A percentile compares a stretch with the other conserved stretches of the same genome.
Evolutionary conservation across 768 basidiomycete species (phyloP).

Genomic region (Panellus pusillus): DNA sequence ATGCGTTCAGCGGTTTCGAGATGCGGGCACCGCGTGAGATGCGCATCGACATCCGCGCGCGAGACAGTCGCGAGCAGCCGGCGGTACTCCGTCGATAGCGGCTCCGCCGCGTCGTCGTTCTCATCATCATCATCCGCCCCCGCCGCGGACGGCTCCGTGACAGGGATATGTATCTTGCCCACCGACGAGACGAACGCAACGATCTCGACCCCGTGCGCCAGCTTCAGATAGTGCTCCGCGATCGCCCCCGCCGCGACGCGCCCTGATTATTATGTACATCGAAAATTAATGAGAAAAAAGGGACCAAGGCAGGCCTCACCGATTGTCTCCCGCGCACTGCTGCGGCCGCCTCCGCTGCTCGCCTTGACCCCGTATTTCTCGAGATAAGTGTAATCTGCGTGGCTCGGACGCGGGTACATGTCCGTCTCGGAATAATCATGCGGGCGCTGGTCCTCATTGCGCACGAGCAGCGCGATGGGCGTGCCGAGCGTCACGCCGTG

Average conservation of each 20-base stretch:
- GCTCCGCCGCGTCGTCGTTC: conserved; percentile 69
- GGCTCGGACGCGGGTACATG: conserved; percentile 93
- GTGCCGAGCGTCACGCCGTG: conserved; percentile 95
- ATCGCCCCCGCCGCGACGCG: conserved; percentile 98
- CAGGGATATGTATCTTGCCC: conserved; percentile 85
- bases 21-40: conserved; percentile 89
- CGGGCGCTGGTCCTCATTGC: conserved; percentile 97
- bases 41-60: conserved; percentile 85
- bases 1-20: conserved; percentile 84
- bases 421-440: conserved; percentile 99
- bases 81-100: conserved; percentile 80
- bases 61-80: conserved; percentile 76
- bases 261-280: conserved; percentile 41
- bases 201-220: conserved; percentile 88
- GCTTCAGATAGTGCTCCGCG: conserved; percentile 91
- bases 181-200: conserved; percentile 97
- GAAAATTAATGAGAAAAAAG: conserved; percentile 8
- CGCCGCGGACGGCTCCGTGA: conserved; percentile 41
- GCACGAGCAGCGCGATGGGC: conserved; percentile 94
- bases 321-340: conserved; percentile 95
- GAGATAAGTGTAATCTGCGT: conserved; percentile 97
- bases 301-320: conserved; percentile 44
- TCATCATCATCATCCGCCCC: conserved; percentile 50
- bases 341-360: conserved; percentile 92
- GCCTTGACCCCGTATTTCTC: conserved; percentile 98